A percentile compares a stretch with the other conserved stretches of the same genome.
phyloP scores from a whole-genome alignment of 768 basidiomycete species.

The Gloeostereum incarnatum region DNA sequence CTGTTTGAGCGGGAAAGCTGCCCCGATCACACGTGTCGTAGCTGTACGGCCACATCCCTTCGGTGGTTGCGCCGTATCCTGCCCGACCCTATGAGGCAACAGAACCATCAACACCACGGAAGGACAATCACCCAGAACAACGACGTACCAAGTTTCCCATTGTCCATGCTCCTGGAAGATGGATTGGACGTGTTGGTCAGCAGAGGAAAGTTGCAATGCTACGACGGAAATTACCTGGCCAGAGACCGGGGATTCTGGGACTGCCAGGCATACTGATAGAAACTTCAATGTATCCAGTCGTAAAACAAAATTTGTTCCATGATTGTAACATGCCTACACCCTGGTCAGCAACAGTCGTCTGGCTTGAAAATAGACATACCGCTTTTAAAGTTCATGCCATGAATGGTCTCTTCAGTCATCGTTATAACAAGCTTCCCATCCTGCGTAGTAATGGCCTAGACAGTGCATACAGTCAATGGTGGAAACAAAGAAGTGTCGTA shows the following conservation, averaged over 20 bases:
- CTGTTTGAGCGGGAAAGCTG: slow-evolving; percentile 76
- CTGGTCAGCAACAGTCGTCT: slow-evolving; percentile 20
- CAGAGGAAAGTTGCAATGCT: slow-evolving; percentile 11
- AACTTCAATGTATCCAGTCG: slow-evolving; percentile 84
- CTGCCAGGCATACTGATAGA: slow-evolving; percentile 71
- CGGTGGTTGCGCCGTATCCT: slow-evolving; percentile 84
- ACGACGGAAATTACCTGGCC: no score
- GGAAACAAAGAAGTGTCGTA: neutral
- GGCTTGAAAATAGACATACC: slow-evolving; percentile 31
- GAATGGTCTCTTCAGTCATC: slow-evolving; percentile 55
- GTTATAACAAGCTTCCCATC: slow-evolving; percentile 79
- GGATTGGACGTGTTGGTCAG: slow-evolving; percentile 6
- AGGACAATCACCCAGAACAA: neutral
- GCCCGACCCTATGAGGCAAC: slow-evolving; percentile 49
- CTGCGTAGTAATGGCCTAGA: slow-evolving; percentile 58
- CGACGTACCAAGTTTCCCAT: slow-evolving; percentile 60
- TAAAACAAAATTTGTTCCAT: slow-evolving; percentile 97
- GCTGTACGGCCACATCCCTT: slow-evolving; percentile 82
- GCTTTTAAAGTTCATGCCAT: slow-evolving; percentile 80
- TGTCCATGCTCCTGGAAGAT: slow-evolving; percentile 50
- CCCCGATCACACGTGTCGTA: slow-evolving; percentile 83
- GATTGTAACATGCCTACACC: slow-evolving; percentile 58
- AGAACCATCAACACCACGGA: neutral
- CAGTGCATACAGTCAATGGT: slow-evolving; percentile 1
- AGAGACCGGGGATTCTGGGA: slow-evolving; percentile 56